These are phyloP conservation scores for Saksenaea oblongispora DNA, from an alignment of 371 early-diverging fungal species.

Conservation along the genomic window DNA sequence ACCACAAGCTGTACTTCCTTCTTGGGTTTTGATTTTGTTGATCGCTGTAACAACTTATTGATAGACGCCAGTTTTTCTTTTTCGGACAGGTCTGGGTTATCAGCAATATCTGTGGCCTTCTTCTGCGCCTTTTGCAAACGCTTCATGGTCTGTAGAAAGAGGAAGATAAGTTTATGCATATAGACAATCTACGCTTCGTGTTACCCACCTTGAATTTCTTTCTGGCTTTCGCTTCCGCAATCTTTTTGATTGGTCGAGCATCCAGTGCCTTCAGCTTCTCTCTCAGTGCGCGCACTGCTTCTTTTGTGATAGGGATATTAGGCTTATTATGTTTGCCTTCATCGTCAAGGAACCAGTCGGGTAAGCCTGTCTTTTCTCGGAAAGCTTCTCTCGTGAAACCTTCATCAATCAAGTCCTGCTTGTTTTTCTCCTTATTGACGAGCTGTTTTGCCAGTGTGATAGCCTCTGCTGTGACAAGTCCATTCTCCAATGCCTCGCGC, in stretches of 20 bases:
- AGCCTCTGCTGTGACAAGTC: slow-evolving; percentile 81
- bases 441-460: slow-evolving; percentile 88
- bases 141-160: slow-evolving; percentile 44
- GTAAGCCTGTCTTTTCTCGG: slow-evolving; percentile 84
- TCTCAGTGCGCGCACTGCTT: slow-evolving; percentile 84
- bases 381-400: slow-evolving; percentile 89
- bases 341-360: slow-evolving; percentile 91
- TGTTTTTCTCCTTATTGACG: slow-evolving; percentile 74
- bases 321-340: slow-evolving; percentile 89
- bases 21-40: slow-evolving; percentile 72
- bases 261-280: slow-evolving; percentile 85
- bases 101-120: slow-evolving; percentile 86
- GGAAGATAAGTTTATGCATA: background rate
- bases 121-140: slow-evolving; percentile 80
- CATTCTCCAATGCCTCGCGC: slow-evolving; percentile 53
- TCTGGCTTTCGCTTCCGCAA: slow-evolving; percentile 97
- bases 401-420: slow-evolving; percentile 81
- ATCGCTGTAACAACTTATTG: slow-evolving; percentile 73
- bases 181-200: slow-evolving; percentile 6
- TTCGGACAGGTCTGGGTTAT: slow-evolving; percentile 89
- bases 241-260: slow-evolving; percentile 97
- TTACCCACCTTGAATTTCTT: slow-evolving; percentile 77
- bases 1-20: slow-evolving; percentile 87
- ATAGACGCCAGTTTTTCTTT: slow-evolving; percentile 83
- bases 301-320: slow-evolving; percentile 90